Conservation (phyloP, 257 asterid genomes). For the Jacaranda mimosifolia region DNA sequence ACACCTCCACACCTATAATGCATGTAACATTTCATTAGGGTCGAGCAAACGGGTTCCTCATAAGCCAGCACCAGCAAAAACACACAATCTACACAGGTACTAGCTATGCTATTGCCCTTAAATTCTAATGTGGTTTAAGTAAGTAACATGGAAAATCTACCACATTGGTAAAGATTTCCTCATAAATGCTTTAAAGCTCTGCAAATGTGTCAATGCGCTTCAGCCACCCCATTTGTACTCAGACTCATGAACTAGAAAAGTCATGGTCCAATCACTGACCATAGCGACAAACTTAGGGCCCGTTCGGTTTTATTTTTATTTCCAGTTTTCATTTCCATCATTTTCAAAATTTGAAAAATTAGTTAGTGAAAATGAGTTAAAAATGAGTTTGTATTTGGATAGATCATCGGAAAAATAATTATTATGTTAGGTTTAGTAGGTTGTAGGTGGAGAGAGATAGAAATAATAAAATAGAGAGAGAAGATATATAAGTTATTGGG, state of each 20-base stretch:
- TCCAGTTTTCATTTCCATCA: no score
- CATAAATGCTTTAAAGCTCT: neutral
- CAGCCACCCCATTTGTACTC: slow-evolving; percentile 3
- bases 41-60: slow-evolving; percentile 16
- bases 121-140: neutral
- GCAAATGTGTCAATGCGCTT: neutral
- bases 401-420: no score
- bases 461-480: no score
- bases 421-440: no score
- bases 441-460: no score
- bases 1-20: slow-evolving; percentile 94
- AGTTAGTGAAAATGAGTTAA: no score
- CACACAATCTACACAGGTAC: neutral
- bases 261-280: slow-evolving; percentile 5
- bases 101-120: neutral
- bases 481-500: no score
- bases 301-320: no score
- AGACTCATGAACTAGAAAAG: neutral
- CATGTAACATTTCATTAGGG: slow-evolving; percentile 30
- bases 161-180: slow-evolving; percentile 12
- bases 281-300: neutral
- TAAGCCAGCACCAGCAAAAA: slow-evolving; percentile 10
- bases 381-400: no score
- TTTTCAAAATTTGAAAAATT: no score
- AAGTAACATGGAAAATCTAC: slow-evolving; percentile 2